Evolutionary conservation across 768 basidiomycete genomes (phyloP), one percentile per base, ranked within the genome.

Genomic region (Calocybe indica): DNA sequence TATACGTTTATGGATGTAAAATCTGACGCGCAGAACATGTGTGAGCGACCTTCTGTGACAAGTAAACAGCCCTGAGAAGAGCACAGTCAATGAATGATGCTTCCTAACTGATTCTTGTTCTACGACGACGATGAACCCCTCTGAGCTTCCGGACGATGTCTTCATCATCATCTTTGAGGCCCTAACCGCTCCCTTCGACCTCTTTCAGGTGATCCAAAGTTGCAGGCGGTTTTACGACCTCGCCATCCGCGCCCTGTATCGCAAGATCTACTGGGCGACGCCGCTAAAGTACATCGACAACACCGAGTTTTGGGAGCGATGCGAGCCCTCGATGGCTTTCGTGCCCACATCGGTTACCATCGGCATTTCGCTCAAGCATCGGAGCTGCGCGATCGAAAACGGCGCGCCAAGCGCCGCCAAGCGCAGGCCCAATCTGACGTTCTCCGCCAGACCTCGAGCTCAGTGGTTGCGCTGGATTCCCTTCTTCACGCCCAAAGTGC

Each of bases 151-250:
- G 0, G 49, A 49, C 22, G 56, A 58, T 22, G 49, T 58, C 40
- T 58, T 51, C 54, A 53, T 53, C 15, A 28, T 36, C 7, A 45
- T 58, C 5, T 58, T 58, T 33, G 50, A 53, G 39, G 36, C 50
- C 10, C 49, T 58, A 14, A 42, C 39, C 1, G 30, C 44, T 6
- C 49, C 56, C 6, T 38, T 52, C 3, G 56, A 58, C 41, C 50
- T 58, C 12, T 41, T 52, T 6, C 48, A 47, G 45, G 46, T 58
- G 11, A 49, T 55, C 1, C 47, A 45, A 12, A 50, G 49, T 1
- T 55, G 54, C 48, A 55, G 54, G 29, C 40, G 43, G 29, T 52
- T 55, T 41, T 50, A 55, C 36, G 45, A 46, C 2, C 45, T 58
- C 28, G 57, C 51, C 2, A 50, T 58, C 12, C 41, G 51, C 7